Evolutionary conservation across 2,329 filamentous ascomycete genomes (phyloP), one percentile per base, ranked within the genome.

Genomic region (Fusarium virguliforme): DNA sequence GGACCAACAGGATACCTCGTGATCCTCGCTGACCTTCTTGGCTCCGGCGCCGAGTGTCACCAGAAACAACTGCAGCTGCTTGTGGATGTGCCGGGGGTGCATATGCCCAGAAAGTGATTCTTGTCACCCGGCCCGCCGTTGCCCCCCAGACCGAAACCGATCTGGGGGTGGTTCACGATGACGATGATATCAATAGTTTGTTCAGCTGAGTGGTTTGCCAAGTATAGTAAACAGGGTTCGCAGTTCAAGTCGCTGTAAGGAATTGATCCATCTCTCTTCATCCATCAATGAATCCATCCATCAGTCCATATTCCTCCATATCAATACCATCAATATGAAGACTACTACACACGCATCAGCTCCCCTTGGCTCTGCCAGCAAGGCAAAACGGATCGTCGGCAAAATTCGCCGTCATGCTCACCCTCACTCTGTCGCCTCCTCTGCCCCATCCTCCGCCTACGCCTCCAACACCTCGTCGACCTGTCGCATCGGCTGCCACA

Each of bases 341-440:
- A 65, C 67, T 12, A 35, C 72, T 18, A 61, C 64, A 18, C 67
- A 67, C 10, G 38, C 70, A 56, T 37, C 69, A 58, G 48, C 60
- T 32, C 35, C 53, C 34, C 71, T 70, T 26, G 59, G 51, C 18
- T 46, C 66, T 26, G 30, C 48, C 35, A 69, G 67, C 58, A 71
- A 65, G 56, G 73, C 75, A 55, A 73, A 75, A 43, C 68, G 68
- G 26, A 58, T 75, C 13, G 71, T 75, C 22, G 70, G 72, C 51
- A 75, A 74, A 46, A 68, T 75, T 37, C 68, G 70, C 40, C 73
- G 62, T 26, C 72, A 74, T 26, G 48, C 72, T n/a, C 62, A 68
- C 13, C 59, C 68, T 37, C 55, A 66, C 5, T 55, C 53, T n/a
- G 58, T 38, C 41, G 8, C 38, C 15, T 37, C 35, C 18, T 71